These are phyloP conservation scores for Cryphonectria parasitica DNA, from an alignment of 2,329 filamentous ascomycete species.

Conservation along the genomic window DNA sequence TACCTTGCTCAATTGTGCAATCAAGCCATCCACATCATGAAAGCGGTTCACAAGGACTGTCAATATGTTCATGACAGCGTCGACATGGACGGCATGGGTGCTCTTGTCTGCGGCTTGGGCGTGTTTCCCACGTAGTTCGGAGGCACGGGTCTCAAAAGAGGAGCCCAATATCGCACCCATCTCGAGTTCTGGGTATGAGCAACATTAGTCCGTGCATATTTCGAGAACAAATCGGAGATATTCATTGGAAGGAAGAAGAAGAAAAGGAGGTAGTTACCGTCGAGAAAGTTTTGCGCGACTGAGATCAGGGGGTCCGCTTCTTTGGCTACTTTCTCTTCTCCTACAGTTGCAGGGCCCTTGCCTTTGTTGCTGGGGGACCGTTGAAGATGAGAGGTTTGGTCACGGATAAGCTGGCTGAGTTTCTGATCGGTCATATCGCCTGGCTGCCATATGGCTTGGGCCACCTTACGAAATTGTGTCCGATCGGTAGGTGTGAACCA, in stretches of 20 bases:
- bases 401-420: slow-evolving; percentile 35
- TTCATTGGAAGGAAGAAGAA: neutral
- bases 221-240: neutral
- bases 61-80: slow-evolving; percentile 44
- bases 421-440: slow-evolving; percentile 38
- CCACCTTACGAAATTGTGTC: slow-evolving; percentile 48
- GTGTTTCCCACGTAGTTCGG: slow-evolving; percentile 49
- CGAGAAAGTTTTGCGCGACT: slow-evolving; percentile 53
- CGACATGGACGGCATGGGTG: slow-evolving; percentile 42
- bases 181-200: slow-evolving; percentile 48
- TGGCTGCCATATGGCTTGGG: slow-evolving; percentile 54
- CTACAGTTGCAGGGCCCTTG: slow-evolving; percentile 42
- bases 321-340: slow-evolving; percentile 17
- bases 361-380: slow-evolving; percentile 44
- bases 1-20: slow-evolving; percentile 41
- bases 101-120: slow-evolving; percentile 38
- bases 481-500: slow-evolving; percentile 44
- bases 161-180: slow-evolving; percentile 43
- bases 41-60: slow-evolving; percentile 43
- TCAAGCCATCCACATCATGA: slow-evolving; percentile 38
- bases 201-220: neutral
- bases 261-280: slow-evolving; percentile 44
- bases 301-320: slow-evolving; percentile 44
- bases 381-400: slow-evolving; percentile 28
- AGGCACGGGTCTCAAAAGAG: slow-evolving; percentile 43